Conservation (phyloP, 1,284 basidiomycete species). For the Laetiporus sulphureus region DNA sequence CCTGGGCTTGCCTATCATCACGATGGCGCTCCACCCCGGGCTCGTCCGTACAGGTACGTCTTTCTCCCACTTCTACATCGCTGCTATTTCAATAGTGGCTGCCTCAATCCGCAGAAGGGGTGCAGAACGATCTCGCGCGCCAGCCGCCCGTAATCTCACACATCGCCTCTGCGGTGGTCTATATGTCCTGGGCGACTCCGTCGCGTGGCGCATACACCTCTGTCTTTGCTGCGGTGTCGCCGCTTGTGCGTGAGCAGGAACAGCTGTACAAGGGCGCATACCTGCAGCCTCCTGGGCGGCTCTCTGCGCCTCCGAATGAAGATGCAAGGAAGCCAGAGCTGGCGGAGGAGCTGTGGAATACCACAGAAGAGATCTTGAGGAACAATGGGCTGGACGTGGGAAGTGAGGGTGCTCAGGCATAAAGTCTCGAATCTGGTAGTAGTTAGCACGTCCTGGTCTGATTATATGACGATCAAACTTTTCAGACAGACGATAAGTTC, state of each 20-base stretch:
- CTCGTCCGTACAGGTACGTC: slow-evolving; percentile 32
- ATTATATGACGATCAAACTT: too few species aligned
- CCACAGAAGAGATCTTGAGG: slow-evolving; percentile 29
- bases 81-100: too few species aligned
- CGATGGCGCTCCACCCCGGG: slow-evolving; percentile 31
- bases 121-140: slow-evolving; percentile 9
- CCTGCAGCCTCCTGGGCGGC: slow-evolving; percentile 32
- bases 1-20: slow-evolving; percentile 25
- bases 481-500: too few species aligned
- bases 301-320: slow-evolving; percentile 23
- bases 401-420: too few species aligned
- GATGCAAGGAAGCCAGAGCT: slow-evolving; percentile 32
- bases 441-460: too few species aligned
- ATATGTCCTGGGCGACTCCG: slow-evolving; percentile 10
- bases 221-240: slow-evolving; percentile 40
- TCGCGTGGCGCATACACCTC: slow-evolving; percentile 34
- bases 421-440: too few species aligned
- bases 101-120: too few species aligned
- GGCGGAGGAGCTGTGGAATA: slow-evolving; percentile 38
- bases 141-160: slow-evolving; percentile 8
- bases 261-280: slow-evolving; percentile 42
- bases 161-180: slow-evolving; percentile 10
- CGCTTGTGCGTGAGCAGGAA: slow-evolving; percentile 26
- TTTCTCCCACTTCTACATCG: neutral
- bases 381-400: slow-evolving; percentile 15